Evolutionary conservation across 1,284 basidiomycete genomes (phyloP).

Genomic region (Cutaneotrichosporon sp.): DNA sequence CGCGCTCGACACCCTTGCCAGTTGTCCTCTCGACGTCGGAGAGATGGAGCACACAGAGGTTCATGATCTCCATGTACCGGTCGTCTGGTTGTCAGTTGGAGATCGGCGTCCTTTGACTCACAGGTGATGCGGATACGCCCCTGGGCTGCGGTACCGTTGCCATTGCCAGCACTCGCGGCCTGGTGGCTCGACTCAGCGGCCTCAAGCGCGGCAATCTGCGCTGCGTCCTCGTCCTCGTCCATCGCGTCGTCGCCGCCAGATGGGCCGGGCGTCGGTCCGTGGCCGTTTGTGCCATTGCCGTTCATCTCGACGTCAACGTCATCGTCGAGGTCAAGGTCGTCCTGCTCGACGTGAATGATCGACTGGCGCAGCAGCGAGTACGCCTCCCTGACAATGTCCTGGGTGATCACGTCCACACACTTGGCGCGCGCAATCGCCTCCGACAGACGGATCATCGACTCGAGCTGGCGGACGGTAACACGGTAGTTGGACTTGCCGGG

Average conservation of each 20-base stretch:
- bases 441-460: slow-evolving; percentile 96
- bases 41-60: slow-evolving; percentile 72
- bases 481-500: slow-evolving; percentile 89
- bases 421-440: slow-evolving; percentile 98
- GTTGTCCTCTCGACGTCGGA: slow-evolving; percentile 74
- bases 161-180: slow-evolving; percentile 43
- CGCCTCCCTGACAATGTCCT: slow-evolving; percentile 92
- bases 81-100: slow-evolving; percentile 60
- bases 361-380: slow-evolving; percentile 92
- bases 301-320: slow-evolving; percentile 72
- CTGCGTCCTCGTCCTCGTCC: slow-evolving; percentile 63
- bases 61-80: slow-evolving; percentile 88
- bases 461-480: slow-evolving; percentile 95
- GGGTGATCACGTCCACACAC: slow-evolving; percentile 89
- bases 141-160: slow-evolving; percentile 6
- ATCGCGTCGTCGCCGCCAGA: slow-evolving; percentile 58
- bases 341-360: slow-evolving; percentile 99
- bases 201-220: slow-evolving; percentile 59
- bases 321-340: slow-evolving; percentile 97
- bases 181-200: slow-evolving; percentile 50
- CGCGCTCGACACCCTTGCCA: slow-evolving; percentile 75
- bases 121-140: slow-evolving; percentile 83
- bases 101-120: slow-evolving; percentile 31
- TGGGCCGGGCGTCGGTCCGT: neutral
- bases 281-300: slow-evolving; percentile 50